Base-by-base conservation (phyloP, 169 alveolate genomes). In the Plasmodium billcollinsi region DNA sequence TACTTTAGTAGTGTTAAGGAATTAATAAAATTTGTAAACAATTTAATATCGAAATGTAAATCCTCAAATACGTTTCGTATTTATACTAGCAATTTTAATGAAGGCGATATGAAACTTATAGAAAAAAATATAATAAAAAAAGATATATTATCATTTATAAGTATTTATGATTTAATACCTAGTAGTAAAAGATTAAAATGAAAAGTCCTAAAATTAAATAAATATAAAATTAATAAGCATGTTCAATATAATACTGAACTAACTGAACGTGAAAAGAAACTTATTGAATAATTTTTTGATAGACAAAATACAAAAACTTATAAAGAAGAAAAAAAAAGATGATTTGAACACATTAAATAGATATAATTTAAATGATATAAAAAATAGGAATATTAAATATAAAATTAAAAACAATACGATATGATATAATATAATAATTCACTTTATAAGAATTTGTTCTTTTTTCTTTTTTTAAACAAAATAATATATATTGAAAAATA, bases 231-330 rank as follows among this genome's bases (percentile, higher is more conserved):
- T 47, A 69, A 80, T 69, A 65, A 65, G 11, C 45, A 80, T 58
- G 56, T 56, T 14, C 74, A 80, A 12, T 80, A 69, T 72, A 67
- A 69, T 69, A 47, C 73, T 67, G 73, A 66, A 39, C 15, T 80
- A 62, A 80, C 73, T 21, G 74, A 67, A 12, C 24, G 58, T 12
- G 90, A 80, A 63, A 21, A 9, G 14, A 66, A 80, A 33, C 29
- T 69, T 69, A 80, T 80, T 80, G 59, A 67, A 50, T n/a, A 80
- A n/a, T 80, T 69, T 52, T 66, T 80, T 72, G 62, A 69, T 33
- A 33, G 45, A 33, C 62, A 66, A 69, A 80, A 29, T 69, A 69
- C 80, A 80, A 69, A 33, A 76, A 76, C 54, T 59, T 1, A 58
- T 20, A 73, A 33, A 39, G 65, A 56, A 56, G 9, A 56, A 8